Percentiles rank a stretch among this genome's conserved stretches.
Evolutionary conservation across 805 yeast genomes (phyloP).

Genomic region (Ogataea henricii): DNA sequence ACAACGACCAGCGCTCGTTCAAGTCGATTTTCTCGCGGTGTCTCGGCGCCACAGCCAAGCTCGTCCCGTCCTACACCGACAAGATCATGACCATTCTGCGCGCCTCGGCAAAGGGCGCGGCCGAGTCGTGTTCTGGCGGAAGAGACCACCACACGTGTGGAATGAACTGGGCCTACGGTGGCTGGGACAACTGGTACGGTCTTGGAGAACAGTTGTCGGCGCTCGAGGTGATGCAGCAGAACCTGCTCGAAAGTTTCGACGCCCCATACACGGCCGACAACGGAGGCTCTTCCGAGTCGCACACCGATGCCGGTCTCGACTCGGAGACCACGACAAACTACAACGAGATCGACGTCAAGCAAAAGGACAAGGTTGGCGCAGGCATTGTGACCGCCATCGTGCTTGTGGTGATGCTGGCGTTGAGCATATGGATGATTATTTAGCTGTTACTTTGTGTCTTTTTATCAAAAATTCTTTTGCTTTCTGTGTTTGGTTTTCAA

Average conservation of each 20-base stretch:
- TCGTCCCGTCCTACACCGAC: slow-evolving; percentile 52
- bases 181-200: slow-evolving; percentile 72
- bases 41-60: slow-evolving; percentile 56
- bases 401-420: slow-evolving; percentile 58
- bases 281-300: slow-evolving; percentile 62
- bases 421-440: slow-evolving; percentile 74
- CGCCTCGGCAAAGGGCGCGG: slow-evolving; percentile 68
- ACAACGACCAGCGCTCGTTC: slow-evolving; percentile 77
- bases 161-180: slow-evolving; percentile 58
- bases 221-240: slow-evolving; percentile 59
- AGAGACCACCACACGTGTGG: slow-evolving; percentile 89
- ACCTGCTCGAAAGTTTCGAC: slow-evolving; percentile 40
- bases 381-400: slow-evolving; percentile 82
- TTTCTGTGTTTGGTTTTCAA: background rate
- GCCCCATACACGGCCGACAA: slow-evolving; percentile 62
- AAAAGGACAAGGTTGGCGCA: slow-evolving; percentile 84
- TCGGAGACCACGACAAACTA: slow-evolving; percentile 48
- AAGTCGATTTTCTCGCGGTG: slow-evolving; percentile 68
- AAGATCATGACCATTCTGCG: slow-evolving; percentile 37
- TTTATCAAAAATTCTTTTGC: background rate
- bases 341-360: slow-evolving; percentile 50
- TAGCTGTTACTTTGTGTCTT: slow-evolving; percentile 23
- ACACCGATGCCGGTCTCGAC: slow-evolving; percentile 46
- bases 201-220: slow-evolving; percentile 86
- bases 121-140: slow-evolving; percentile 81